These are phyloP conservation scores for Fagus crenata DNA, from an alignment of 306 rosid species.

Conservation along the genomic window DNA sequence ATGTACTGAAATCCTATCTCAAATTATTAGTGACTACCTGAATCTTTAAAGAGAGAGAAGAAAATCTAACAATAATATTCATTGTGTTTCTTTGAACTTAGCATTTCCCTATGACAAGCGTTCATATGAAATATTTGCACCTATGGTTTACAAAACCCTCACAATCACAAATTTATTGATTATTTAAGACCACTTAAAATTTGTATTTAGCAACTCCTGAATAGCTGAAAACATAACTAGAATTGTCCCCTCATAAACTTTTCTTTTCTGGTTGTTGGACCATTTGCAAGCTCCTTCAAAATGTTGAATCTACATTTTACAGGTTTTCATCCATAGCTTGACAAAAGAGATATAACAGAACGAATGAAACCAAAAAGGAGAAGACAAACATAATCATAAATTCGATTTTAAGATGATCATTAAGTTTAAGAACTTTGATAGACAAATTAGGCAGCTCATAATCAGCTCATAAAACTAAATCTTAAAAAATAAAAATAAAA, in stretches of 20 bases:
- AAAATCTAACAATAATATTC: neutral
- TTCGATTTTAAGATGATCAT: neutral
- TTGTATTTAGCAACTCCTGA: neutral
- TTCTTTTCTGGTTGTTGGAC: neutral
- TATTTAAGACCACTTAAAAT: neutral
- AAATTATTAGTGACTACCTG: too few relatives aligned
- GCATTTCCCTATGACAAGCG: neutral
- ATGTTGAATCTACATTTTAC: neutral
- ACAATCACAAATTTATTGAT: neutral
- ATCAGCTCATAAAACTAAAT: neutral
- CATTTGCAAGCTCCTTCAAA: neutral
- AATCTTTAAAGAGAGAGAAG: neutral
- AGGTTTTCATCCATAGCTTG: neutral
- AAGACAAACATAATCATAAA: neutral
- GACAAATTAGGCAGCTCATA: neutral
- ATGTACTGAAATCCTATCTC: too few relatives aligned
- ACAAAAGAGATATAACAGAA: neutral
- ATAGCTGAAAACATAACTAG: neutral
- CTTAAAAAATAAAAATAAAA: too few relatives aligned
- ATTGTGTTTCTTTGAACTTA: neutral
- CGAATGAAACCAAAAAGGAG: neutral
- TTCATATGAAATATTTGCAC: neutral
- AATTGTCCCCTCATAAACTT: neutral
- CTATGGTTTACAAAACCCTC: neutral
- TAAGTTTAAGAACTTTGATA: conserved; percentile 14